Percentiles rank a stretch among this genome's conserved stretches.
Conservation (phyloP, 2,329 filamentous ascomycete genomes). For the Ceratocystis ficicola region DNA sequence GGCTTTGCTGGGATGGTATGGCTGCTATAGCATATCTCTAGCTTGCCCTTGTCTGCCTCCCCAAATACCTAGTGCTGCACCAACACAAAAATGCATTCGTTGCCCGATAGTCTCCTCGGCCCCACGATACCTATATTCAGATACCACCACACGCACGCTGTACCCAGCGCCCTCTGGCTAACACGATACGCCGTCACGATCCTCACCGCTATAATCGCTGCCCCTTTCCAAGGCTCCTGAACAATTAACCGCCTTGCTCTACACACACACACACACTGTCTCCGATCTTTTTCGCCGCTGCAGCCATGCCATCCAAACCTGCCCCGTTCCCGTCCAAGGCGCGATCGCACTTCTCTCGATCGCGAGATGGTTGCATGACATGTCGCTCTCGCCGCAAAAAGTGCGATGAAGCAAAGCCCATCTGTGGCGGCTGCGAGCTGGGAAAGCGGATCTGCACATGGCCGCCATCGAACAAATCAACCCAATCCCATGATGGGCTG, state of each 20-base stretch:
- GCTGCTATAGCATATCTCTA: background rate
- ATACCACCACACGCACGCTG: background rate
- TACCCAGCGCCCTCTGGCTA: background rate
- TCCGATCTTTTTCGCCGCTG: conserved; percentile 16
- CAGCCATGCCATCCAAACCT: conserved; percentile 15
- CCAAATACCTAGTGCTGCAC: background rate
- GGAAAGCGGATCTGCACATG: conserved; percentile 25
- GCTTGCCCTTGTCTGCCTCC: background rate
- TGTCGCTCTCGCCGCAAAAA: conserved; percentile 39
- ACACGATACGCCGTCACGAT: background rate
- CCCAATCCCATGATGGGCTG: background rate
- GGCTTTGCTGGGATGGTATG: background rate
- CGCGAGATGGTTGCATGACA: conserved; percentile 32
- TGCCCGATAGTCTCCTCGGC: background rate
- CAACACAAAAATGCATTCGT: background rate
- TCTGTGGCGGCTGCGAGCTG: conserved; percentile 31
- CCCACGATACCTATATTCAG: background rate
- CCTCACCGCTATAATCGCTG: background rate
- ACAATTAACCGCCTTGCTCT: background rate
- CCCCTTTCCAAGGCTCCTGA: background rate
- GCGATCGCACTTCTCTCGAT: conserved; percentile 20
- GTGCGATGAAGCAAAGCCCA: conserved; percentile 36
- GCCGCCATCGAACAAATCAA: conserved; percentile 21
- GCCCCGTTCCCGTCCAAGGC: conserved; percentile 18
- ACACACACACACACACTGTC: background rate